Conservation (phyloP, 1,284 basidiomycete species). For the Apiotrichum domesticum region DNA sequence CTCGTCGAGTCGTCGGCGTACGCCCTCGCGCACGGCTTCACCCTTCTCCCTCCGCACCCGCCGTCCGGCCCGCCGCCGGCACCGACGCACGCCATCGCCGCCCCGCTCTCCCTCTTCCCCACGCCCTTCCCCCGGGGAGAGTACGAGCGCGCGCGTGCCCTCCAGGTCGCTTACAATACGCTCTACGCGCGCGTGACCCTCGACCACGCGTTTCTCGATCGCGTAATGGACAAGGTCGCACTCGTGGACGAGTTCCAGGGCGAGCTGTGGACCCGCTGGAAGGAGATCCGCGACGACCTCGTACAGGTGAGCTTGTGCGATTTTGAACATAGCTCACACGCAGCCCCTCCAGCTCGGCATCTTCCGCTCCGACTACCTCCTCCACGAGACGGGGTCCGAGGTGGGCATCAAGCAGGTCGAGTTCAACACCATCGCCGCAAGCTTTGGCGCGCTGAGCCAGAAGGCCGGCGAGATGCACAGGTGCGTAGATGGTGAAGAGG, state of each 20-base stretch:
- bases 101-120: constrained; percentile 80
- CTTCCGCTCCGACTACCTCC: constrained; percentile 92
- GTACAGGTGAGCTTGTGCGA: constrained; percentile 38
- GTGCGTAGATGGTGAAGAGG: constrained; percentile 47
- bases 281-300: constrained; percentile 59
- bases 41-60: constrained; percentile 63
- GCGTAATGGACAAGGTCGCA: constrained; percentile 76
- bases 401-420: constrained; percentile 84
- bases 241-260: constrained; percentile 83
- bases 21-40: constrained; percentile 75
- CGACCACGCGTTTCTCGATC: constrained; percentile 72
- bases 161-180: constrained; percentile 76
- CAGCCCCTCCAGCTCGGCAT: constrained; percentile 81
- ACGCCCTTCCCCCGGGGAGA: constrained; percentile 73
- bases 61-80: constrained; percentile 48
- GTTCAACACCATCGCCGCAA: constrained; percentile 94
- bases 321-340: neutral
- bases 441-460: constrained; percentile 79
- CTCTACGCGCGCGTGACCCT: constrained; percentile 79
- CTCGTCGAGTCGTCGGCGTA: constrained; percentile 69
- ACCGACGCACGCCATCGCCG: constrained; percentile 73
- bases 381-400: constrained; percentile 55
- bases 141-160: constrained; percentile 60
- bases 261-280: constrained; percentile 80
- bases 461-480: constrained; percentile 68